Base-by-base conservation (phyloP, 768 basidiomycete species). In the Megacollybia marginata region DNA sequence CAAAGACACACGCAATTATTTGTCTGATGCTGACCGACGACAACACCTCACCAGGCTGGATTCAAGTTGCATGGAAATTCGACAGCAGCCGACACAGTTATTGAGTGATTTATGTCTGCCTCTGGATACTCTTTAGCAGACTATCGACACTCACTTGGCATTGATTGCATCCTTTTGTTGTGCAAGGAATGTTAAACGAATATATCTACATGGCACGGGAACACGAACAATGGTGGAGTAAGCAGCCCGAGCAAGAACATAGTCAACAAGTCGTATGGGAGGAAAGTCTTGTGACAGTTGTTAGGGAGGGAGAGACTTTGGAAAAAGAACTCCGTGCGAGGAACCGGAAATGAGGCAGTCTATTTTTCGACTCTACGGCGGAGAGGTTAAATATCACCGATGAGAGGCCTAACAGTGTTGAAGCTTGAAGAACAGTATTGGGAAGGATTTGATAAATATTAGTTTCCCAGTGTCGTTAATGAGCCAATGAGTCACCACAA, bases 401-500 rank as follows among this genome's bases (percentile, higher is more conserved):
- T 55, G 82, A 94, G 56, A 68, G 93, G 33, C 94, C 95, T 16
- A 83, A 83, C 85, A 42, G 94, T 97, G 56, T n/a, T n/a, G n/a
- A n/a, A n/a, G n/a, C n/a, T 69, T 98, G 71, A 98, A 97, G 69
- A 82, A 88, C 53, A 88, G 85, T 54, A 95, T 98, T 52, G 94
- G 95, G 53, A 97, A 96, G 73, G 94, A 98, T 63, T 69, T 98
- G 62, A 98, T 93, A 35, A 94, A 78, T 75, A 97, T 98, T 52
- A 88, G 83, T 56, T 95, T 95, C 65, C 93, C 93, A 0, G 92
- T 96, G 36, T 92, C 83, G 63, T 92, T 60, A 94, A 92, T 64
- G 88, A 91, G 65, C 89, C 92, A 28, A 96, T 92, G 46, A 93
- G 90, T n/a, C n/a, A n/a, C n/a, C n/a, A n/a, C n/a, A n/a, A n/a